Conservation (phyloP, 768 basidiomycete genomes). For the Xerocomus brunneocitrinus region DNA sequence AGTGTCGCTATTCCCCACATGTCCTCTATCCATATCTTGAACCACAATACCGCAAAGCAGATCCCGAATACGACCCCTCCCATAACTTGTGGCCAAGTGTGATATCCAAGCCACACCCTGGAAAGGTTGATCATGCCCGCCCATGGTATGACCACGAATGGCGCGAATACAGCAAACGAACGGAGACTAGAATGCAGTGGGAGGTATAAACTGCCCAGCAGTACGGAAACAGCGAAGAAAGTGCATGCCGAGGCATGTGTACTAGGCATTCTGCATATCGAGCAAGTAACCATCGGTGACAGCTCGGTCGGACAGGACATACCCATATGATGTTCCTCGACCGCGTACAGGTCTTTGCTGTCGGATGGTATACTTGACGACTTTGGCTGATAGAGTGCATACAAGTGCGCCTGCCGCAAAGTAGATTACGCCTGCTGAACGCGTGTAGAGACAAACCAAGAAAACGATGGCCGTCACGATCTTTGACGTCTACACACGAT, state of each 20-base stretch:
- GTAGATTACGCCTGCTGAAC: slow-evolving; percentile 58
- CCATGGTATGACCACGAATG: slow-evolving; percentile 54
- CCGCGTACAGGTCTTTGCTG: slow-evolving; percentile 56
- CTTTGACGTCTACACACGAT: slow-evolving; percentile 48
- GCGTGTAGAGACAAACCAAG: slow-evolving; percentile 49
- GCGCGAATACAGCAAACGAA: slow-evolving; percentile 25
- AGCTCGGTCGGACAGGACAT: slow-evolving; percentile 16
- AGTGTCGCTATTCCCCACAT: slow-evolving; percentile 18
- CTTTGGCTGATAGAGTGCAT: slow-evolving; percentile 56
- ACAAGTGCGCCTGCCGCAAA: slow-evolving; percentile 53
- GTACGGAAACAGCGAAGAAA: slow-evolving; percentile 58
- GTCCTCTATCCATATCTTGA: slow-evolving; percentile 47
- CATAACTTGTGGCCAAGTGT: slow-evolving; percentile 64
- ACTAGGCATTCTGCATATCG: slow-evolving; percentile 65
- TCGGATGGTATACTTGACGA: slow-evolving; percentile 54
- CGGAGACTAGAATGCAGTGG: slow-evolving; percentile 57
- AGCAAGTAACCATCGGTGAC: neutral
- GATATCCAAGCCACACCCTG: slow-evolving; percentile 72
- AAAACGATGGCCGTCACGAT: slow-evolving; percentile 52
- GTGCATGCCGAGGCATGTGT: slow-evolving; percentile 72
- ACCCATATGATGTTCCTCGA: slow-evolving; percentile 67
- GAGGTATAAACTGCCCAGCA: slow-evolving; percentile 52
- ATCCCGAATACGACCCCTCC: slow-evolving; percentile 57
- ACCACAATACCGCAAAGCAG: slow-evolving; percentile 52
- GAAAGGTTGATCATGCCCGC: slow-evolving; percentile 54